These are phyloP conservation scores for Tylopilus sp. DNA, from an alignment of 768 basidiomycete genomes.

Conservation along the genomic window DNA sequence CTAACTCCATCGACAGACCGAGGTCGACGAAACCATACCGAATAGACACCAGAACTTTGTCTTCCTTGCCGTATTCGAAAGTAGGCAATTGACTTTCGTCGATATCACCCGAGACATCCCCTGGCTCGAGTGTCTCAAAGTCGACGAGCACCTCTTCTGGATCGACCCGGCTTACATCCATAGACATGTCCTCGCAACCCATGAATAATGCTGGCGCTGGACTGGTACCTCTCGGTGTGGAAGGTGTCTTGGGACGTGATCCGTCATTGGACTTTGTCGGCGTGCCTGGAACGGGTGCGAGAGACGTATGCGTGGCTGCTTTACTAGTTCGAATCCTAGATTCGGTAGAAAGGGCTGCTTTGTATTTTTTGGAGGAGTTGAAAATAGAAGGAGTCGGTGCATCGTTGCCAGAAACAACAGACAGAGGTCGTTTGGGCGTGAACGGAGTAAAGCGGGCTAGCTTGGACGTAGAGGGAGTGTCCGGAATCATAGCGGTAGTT, in stretches of 20 bases:
- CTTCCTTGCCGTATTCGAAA: conserved; percentile 62
- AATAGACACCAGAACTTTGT: conserved; percentile 85
- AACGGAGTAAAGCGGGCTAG: conserved; percentile 43
- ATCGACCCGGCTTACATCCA: conserved; percentile 74
- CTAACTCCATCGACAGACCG: background rate
- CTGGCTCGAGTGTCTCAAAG: conserved; percentile 63
- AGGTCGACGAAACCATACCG: conserved; percentile 41
- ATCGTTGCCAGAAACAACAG: conserved; percentile 32
- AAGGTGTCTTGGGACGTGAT: conserved; percentile 51
- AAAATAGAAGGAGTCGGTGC: conserved; percentile 36
- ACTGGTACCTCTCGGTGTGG: conserved; percentile 50
- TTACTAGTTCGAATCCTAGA: conserved; percentile 32
- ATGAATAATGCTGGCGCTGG: conserved; percentile 40
- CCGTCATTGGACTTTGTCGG: conserved; percentile 43
- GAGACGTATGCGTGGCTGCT: conserved; percentile 24
- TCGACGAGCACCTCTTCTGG: conserved; percentile 77
- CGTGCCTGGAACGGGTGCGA: conserved; percentile 50
- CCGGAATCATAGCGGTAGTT: conserved; percentile 3
- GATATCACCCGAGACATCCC: conserved; percentile 65
- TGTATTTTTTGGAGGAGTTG: conserved; percentile 61
- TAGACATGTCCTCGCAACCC: conserved; percentile 50
- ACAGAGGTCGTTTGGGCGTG: conserved; percentile 54
- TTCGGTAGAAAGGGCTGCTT: conserved; percentile 53
- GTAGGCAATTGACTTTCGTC: conserved; percentile 51
- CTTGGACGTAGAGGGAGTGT: conserved; percentile 34